Evolutionary conservation across 139 green algal genomes (phyloP), one percentile per base, ranked within the genome.

Genomic region (Chlorella vulgaris): DNA sequence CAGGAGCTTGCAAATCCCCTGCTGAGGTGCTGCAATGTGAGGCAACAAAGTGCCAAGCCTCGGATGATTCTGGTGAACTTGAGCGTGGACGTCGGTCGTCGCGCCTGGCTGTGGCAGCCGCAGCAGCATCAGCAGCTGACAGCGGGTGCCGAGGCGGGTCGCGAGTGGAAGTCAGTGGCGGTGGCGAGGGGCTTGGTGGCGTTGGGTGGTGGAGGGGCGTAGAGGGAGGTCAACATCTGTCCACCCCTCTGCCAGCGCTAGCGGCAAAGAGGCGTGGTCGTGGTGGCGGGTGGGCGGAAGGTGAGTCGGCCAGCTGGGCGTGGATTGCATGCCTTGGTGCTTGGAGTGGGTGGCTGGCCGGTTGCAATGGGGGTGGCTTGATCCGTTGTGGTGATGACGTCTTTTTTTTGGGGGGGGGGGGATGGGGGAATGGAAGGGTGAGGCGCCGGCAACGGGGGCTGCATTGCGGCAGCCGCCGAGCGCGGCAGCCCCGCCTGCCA

Each of bases 1-100:
- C 73, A 42, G 73, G 73, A 67, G 31, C 31, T 26, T 39, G 24
- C 73, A 68, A 67, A 79, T 79, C 33, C 73, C 47, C 43, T 36
- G 70, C 47, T 50, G 15, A 70, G 33, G 29, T 24, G 35, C 36
- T 60, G 31, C 22, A 8, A n/a, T 19, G 24, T 50, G 53, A 35
- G 33, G 62, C 28, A 50, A 39, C 53, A 79, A 69, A 29, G 42
- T 43, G 35, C 33, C 28, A 58, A n/a, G n/a, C n/a, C n/a, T n/a
- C n/a, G n/a, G n/a, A n/a, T n/a, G n/a, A n/a, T n/a, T n/a, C n/a
- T n/a, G n/a, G n/a, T n/a, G n/a, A n/a, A n/a, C n/a, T n/a, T n/a
- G n/a, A n/a, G n/a, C n/a, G n/a, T n/a, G n/a, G n/a, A n/a, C n/a
- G n/a, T n/a, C n/a, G n/a, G n/a, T n/a, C n/a, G n/a, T n/a, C n/a